Evolutionary conservation across 164 flowering plant genomes (phyloP), one percentile per base, ranked within the genome.

Genomic region (Hamamelis virginiana): DNA sequence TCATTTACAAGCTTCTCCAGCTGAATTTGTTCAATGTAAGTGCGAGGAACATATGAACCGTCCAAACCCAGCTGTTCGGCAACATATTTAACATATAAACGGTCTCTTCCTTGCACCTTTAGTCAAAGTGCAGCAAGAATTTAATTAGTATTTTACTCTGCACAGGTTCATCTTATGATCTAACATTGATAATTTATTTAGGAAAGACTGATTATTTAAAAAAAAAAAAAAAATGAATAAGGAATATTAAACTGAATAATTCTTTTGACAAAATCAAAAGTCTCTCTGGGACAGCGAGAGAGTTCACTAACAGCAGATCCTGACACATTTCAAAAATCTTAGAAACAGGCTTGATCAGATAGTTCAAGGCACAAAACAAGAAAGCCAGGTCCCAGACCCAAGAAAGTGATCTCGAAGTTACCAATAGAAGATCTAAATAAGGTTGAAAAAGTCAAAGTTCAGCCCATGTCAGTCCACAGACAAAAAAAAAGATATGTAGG

Each of bases 11-110:
- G 98, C 76, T 92, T 91, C 74, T 95, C 99, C 68, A 91, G 80
- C 83, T 95, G 97, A 80, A 95, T 95, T 75, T 92, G 99, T 79
- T 95, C 98, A 4, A 95, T 92, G 70, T 95, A 95, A 8, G 98
- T 93, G 21, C 93, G 94, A 48, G 99, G 92, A 67, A 87, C 78
- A 75, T 90, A 95, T 60, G 97, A 91, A 64, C 99, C 98, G 25
- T 89, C 93, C 85, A 92, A 80, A 43, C 88, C 94, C 66, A 95
- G 81, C 71, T 86, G 87, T 69, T 91, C 88, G 1, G 97, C 98
- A 21, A 89, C 80, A 70, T 19, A 23, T 69, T 86, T 87, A 12
- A 95, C 95, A 67, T 71, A 77, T 25, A 77, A 67, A 23, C 98
- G 89, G 68, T 95, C 99, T 80, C 78, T 85, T 65, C 99, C 99